Evolutionary conservation across 1,139 yeast genomes (phyloP).

Genomic region (Pichia sp.): DNA sequence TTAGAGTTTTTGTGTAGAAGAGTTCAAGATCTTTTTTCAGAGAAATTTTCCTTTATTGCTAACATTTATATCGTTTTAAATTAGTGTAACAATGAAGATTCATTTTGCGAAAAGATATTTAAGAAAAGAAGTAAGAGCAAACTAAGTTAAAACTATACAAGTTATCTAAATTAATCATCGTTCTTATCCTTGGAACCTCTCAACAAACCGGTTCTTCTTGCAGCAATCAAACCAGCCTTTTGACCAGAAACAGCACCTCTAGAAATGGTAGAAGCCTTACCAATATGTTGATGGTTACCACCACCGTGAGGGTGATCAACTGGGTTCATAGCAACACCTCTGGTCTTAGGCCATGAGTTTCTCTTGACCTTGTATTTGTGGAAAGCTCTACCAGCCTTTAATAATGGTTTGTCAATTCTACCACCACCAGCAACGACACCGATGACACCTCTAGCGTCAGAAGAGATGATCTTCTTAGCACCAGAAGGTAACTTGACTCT

Average conservation of each 20-base stretch:
- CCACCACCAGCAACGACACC: constrained; percentile 99
- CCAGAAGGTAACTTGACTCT: constrained; percentile 99
- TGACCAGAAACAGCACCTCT: constrained; percentile 99
- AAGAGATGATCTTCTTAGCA: constrained; percentile 93
- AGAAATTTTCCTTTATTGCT: background rate
- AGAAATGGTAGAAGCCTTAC: constrained; percentile 99
- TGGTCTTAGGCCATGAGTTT: constrained; percentile 99
- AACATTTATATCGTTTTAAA: background rate
- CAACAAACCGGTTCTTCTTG: constrained; percentile 99
- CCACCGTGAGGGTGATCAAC: constrained; percentile 99
- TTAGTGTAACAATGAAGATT: constrained; percentile 2
- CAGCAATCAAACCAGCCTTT: constrained; percentile 99
- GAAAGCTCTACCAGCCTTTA: constrained; percentile 99
- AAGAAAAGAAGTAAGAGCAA: constrained; percentile 17
- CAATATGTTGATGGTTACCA: constrained; percentile 99
- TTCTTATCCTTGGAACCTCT: constrained; percentile 94
- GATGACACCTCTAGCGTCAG: constrained; percentile 98
- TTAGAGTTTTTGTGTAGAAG: background rate
- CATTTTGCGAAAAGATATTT: constrained; percentile 11
- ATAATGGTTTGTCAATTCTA: constrained; percentile 98
- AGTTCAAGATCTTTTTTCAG: background rate
- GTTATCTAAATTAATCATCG: constrained; percentile 35
- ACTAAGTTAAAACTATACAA: constrained; percentile 14
- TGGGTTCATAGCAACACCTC: constrained; percentile 99
- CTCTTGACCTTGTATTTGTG: constrained; percentile 99